Evolutionary conservation across 345 rosid genomes (phyloP).

Genomic region (Eucalyptus polybractea): DNA sequence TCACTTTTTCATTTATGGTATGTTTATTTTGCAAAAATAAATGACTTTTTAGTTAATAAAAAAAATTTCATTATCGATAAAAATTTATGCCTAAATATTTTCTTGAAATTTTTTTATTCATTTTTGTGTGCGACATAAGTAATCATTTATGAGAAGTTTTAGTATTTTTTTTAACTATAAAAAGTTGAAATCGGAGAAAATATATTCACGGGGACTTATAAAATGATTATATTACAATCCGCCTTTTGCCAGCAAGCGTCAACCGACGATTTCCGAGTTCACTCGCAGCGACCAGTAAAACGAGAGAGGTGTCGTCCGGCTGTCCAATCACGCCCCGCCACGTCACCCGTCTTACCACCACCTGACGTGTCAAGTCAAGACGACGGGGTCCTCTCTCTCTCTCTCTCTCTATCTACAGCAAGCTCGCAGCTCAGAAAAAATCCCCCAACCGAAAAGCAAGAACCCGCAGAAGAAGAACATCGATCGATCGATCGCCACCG

Average conservation of each 20-base stretch:
- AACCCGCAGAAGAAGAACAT: background rate
- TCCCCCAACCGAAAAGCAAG: background rate
- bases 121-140: fast-evolving
- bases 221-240: background rate
- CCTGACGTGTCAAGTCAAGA: background rate
- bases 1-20: background rate
- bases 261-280: background rate
- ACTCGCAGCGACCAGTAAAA: background rate
- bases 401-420: background rate
- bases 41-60: background rate
- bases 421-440: background rate
- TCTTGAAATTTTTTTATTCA: fast-evolving
- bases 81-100: no score
- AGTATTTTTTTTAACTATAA: no score
- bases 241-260: background rate
- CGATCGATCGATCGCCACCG: background rate
- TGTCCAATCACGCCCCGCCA: constrained; percentile 10
- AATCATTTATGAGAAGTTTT: no score
- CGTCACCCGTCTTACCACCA: constrained; percentile 10
- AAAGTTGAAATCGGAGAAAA: no score
- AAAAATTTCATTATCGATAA: fast-evolving
- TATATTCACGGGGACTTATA: background rate
- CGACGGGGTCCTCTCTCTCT: background rate
- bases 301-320: background rate
- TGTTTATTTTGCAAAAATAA: no score